Evolutionary conservation across 2,329 filamentous ascomycete species (phyloP).

Genomic region (Pezicula rhizophila): DNA sequence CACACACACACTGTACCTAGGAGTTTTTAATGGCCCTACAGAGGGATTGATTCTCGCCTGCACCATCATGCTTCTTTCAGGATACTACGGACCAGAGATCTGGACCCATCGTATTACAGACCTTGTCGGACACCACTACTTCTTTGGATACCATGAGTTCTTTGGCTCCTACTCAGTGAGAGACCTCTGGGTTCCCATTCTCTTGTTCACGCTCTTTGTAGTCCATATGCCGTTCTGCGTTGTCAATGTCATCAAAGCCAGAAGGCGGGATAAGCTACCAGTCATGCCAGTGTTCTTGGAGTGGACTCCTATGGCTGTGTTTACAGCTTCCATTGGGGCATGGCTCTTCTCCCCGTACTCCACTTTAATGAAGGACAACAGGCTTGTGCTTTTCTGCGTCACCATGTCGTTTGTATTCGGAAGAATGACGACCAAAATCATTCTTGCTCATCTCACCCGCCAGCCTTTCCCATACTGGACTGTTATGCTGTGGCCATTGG

Average conservation of each 20-base stretch:
- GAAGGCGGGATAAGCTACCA: conserved; percentile 65
- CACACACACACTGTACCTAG: conserved; percentile 92
- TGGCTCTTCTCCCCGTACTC: conserved; percentile 93
- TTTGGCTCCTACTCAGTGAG: conserved; percentile 71
- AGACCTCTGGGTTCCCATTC: conserved; percentile 79
- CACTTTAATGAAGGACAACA: conserved; percentile 73
- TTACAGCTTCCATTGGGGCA: conserved; percentile 64
- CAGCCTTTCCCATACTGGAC: conserved; percentile 98
- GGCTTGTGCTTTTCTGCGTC: conserved; percentile 84
- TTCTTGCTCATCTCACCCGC: conserved; percentile 85
- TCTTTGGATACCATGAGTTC: conserved; percentile 47
- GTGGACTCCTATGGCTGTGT: conserved; percentile 87
- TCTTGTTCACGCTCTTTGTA: conserved; percentile 58
- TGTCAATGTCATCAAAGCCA: conserved; percentile 74
- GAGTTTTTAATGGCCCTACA: conserved; percentile 94
- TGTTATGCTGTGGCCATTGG: conserved; percentile 77
- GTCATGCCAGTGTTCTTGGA: conserved; percentile 81
- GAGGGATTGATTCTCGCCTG: conserved; percentile 90
- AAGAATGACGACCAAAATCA: conserved; percentile 98
- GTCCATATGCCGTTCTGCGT: conserved; percentile 86
- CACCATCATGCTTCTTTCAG: conserved; percentile 77
- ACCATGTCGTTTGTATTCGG: conserved; percentile 97
- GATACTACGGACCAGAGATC: conserved; percentile 80
- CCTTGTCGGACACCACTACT: conserved; percentile 53
- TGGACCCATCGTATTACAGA: conserved; percentile 74